Percentiles rank a stretch among this genome's conserved stretches.
Conservation (phyloP, 306 rosid genomes). For the Oemleria cerasiformis region DNA sequence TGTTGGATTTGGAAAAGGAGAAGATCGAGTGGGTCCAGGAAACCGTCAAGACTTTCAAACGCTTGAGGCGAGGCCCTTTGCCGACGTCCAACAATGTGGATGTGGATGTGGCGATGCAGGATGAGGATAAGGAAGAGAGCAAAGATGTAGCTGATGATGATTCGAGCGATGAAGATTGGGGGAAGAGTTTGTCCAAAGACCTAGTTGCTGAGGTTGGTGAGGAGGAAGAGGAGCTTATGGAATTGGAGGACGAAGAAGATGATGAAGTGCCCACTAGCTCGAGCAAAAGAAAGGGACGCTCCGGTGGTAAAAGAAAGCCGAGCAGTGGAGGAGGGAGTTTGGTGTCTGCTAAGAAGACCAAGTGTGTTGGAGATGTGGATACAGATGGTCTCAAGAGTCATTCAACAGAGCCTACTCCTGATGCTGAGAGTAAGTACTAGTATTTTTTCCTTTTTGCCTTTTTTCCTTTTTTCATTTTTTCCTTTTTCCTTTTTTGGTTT, state of each 20-base stretch:
- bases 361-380: slow-evolving; percentile 32
- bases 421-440: slow-evolving; percentile 51
- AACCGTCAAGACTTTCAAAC: slow-evolving; percentile 36
- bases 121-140: slow-evolving; percentile 30
- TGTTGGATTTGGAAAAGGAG: slow-evolving; percentile 53
- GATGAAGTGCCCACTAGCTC: slow-evolving; percentile 17
- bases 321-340: slow-evolving; percentile 27
- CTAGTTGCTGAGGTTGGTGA: slow-evolving; percentile 38
- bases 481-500: neutral
- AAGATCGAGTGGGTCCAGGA: slow-evolving; percentile 61
- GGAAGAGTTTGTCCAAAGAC: slow-evolving; percentile 41
- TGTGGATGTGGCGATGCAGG: slow-evolving; percentile 24
- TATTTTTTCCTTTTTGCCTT: neutral
- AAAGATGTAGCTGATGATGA: slow-evolving; percentile 41
- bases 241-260: slow-evolving; percentile 22
- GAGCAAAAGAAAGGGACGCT: slow-evolving; percentile 35
- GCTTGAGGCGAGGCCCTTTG: slow-evolving; percentile 43
- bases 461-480: neutral
- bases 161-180: slow-evolving; percentile 80
- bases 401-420: slow-evolving; percentile 29
- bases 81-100: slow-evolving; percentile 4
- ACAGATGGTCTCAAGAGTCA: slow-evolving; percentile 33
- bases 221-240: slow-evolving; percentile 49
- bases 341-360: slow-evolving; percentile 56
- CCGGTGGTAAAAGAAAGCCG: slow-evolving; percentile 43